Conservation (phyloP, 768 basidiomycete species). For the Trametes cinnabarina region DNA sequence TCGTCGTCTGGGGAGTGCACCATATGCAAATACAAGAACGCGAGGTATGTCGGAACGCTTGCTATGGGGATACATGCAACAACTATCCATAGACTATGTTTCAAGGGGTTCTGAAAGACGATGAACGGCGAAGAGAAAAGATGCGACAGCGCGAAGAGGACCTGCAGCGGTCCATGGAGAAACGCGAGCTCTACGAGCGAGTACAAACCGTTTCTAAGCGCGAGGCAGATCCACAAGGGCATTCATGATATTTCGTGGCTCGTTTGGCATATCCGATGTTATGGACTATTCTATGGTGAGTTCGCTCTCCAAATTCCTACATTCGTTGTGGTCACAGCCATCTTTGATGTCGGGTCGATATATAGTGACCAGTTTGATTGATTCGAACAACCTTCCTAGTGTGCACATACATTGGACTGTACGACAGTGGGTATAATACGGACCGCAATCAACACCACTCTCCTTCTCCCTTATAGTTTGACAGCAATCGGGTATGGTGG, state of each 20-base stretch:
- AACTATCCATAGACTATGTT: slow-evolving; percentile 71
- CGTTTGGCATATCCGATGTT: not conserved
- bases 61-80: not conserved
- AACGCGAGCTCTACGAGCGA: slow-evolving; percentile 64
- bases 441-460: not conserved
- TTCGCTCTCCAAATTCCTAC: not conserved
- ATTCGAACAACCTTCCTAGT: not conserved
- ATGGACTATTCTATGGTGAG: not conserved
- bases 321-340: no score
- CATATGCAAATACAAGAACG: slow-evolving; percentile 81
- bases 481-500: slow-evolving; percentile 3
- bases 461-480: not conserved
- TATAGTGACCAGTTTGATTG: no score
- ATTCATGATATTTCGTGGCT: not conserved
- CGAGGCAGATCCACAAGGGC: not conserved
- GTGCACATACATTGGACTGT: not conserved
- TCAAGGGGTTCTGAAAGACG: slow-evolving; percentile 84
- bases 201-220: slow-evolving; percentile 37
- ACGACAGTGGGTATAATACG: not conserved
- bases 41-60: slow-evolving; percentile 48
- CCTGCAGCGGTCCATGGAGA: slow-evolving; percentile 57
- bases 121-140: slow-evolving; percentile 75
- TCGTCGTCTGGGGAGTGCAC: slow-evolving; percentile 89
- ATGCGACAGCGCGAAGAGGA: slow-evolving; percentile 64
- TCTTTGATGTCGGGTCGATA: no score